These are phyloP conservation scores for Lophium mytilinum DNA, from an alignment of 495 filamentous ascomycete genomes.

Conservation along the genomic window DNA sequence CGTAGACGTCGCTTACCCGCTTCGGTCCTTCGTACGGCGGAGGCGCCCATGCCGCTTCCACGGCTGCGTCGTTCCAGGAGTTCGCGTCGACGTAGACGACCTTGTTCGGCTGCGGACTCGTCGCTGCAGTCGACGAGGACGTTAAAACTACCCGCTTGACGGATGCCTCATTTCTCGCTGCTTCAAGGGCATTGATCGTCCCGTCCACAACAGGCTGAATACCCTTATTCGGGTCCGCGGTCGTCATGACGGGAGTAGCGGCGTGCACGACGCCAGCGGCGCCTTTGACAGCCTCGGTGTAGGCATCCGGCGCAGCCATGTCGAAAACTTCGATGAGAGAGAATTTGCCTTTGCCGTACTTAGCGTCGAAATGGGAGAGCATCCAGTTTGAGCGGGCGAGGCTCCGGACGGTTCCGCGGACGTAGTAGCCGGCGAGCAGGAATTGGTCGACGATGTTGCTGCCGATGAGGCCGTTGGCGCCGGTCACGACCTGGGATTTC, in stretches of 20 bases:
- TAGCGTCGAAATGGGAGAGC: conserved; percentile 1
- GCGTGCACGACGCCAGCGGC: conserved; percentile 2
- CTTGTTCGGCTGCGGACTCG: conserved; percentile 4
- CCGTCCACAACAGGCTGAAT: conserved; percentile 2
- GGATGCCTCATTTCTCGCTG: not conserved
- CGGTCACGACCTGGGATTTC: conserved; percentile 23
- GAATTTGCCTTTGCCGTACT: not conserved
- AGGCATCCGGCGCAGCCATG: conserved; percentile 2
- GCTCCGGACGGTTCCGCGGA: conserved; percentile 17
- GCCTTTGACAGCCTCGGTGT: conserved; percentile 10
- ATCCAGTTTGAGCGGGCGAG: conserved; percentile 17
- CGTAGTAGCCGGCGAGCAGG: conserved; percentile 21
- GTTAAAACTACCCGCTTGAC: conserved; percentile 14
- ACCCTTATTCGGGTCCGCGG: conserved; percentile 5
- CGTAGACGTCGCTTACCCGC: conserved; percentile 35
- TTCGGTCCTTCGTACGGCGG: conserved; percentile 12
- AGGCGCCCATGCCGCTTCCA: conserved; percentile 9
- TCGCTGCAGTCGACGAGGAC: conserved; percentile 9
- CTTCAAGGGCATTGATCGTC: conserved; percentile 5
- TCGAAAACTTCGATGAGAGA: conserved; percentile 1
- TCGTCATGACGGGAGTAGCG: not conserved
- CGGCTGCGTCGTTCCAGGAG: conserved; percentile 5
- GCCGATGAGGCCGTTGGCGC: conserved; percentile 33
- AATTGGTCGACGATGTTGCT: conserved; percentile 32
- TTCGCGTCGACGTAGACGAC: not conserved